phyloP scores from a whole-genome alignment of 2,329 filamentous ascomycete species.

The Fusarium concolor region DNA sequence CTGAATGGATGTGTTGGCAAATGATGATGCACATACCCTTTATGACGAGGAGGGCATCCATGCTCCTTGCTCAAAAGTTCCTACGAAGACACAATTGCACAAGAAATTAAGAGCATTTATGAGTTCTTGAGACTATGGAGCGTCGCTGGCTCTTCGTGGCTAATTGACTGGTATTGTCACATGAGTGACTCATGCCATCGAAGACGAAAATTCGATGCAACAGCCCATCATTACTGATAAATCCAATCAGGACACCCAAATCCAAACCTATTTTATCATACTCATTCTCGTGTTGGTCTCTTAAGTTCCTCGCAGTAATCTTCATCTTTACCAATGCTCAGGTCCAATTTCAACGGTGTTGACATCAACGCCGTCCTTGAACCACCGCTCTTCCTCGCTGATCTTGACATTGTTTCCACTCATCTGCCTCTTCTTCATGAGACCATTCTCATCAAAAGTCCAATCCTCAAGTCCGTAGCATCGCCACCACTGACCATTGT shows the following conservation, averaged over 20 bases:
- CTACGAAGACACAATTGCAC: too few species aligned
- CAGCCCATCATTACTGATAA: too few species aligned
- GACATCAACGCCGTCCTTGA: conserved; percentile 75
- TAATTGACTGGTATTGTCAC: too few species aligned
- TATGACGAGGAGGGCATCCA: too few species aligned
- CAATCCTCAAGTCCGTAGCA: conserved; percentile 87
- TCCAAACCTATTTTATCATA: background rate
- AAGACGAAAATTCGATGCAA: background rate
- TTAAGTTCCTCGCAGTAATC: too few species aligned
- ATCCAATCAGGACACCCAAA: background rate
- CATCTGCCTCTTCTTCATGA: conserved; percentile 81
- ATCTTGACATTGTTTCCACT: conserved; percentile 79
- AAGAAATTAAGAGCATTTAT: too few species aligned
- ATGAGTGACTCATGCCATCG: background rate
- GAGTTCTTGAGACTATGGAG: too few species aligned
- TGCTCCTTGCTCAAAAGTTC: too few species aligned
- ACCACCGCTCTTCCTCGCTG: conserved; percentile 73
- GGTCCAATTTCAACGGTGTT: conserved; percentile 69
- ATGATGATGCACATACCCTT: background rate
- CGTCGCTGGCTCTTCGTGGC: too few species aligned
- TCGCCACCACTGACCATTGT: conserved; percentile 81
- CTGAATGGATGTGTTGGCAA: background rate
- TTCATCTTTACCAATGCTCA: conserved; percentile 22
- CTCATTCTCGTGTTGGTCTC: too few species aligned
- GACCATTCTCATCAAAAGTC: conserved; percentile 77